Evolutionary conservation across 345 rosid genomes (phyloP).

Genomic region (Lagerstroemia speciosa): DNA sequence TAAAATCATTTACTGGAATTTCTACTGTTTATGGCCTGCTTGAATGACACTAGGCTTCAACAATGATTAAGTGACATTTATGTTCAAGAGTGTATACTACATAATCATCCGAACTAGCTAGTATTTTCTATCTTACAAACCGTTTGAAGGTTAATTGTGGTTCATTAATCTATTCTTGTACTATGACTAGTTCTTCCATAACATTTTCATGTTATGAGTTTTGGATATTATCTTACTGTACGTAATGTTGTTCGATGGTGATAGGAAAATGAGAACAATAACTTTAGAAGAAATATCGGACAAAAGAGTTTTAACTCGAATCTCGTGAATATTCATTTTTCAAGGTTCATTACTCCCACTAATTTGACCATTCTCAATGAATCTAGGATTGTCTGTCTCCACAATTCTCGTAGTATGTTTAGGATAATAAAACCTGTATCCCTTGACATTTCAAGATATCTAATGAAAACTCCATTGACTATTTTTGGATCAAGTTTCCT

Average conservation of each 20-base stretch:
- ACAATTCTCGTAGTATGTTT: not conserved
- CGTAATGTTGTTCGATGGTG: not conserved
- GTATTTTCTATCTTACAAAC: not conserved
- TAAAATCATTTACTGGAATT: not conserved
- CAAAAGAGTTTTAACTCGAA: not conserved
- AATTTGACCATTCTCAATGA: not conserved
- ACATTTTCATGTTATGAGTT: not conserved
- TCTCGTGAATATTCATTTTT: not conserved
- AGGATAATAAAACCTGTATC: too few relatives aligned
- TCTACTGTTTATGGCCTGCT: not conserved
- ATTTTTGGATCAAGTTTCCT: too few relatives aligned
- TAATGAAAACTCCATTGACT: too few relatives aligned
- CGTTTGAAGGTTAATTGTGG: not conserved
- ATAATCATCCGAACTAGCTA: not conserved
- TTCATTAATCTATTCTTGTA: too few relatives aligned
- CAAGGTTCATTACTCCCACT: not conserved
- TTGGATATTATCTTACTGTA: not conserved
- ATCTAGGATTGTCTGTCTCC: not conserved
- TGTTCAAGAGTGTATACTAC: not conserved
- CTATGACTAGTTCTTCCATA: not conserved
- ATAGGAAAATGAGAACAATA: not conserved
- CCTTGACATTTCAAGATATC: too few relatives aligned
- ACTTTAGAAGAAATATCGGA: not conserved
- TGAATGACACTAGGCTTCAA: not conserved
- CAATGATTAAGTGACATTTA: not conserved